These are phyloP conservation scores for Tylopilus intermedius DNA, from an alignment of 768 basidiomycete genomes.

Conservation along the genomic window DNA sequence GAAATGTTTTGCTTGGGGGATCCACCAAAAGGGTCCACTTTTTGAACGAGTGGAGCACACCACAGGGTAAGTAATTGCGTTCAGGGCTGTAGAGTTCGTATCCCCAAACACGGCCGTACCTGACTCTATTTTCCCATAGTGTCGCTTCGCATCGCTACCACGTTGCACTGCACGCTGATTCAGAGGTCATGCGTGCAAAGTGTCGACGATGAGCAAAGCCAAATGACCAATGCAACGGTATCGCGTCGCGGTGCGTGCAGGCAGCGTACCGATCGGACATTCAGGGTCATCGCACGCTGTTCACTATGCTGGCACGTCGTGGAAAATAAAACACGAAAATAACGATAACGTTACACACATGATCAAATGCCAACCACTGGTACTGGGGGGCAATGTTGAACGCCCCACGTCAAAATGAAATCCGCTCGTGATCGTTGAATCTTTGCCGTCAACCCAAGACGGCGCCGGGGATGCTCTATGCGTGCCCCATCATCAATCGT, in stretches of 20 bases:
- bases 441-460: constrained; percentile 26
- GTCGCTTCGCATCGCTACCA: neutral
- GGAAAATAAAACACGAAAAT: neutral
- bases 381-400: constrained; percentile 28
- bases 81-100: neutral
- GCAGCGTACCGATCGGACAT: no score
- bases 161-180: no score
- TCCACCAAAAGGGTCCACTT: no score
- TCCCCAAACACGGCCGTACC: neutral
- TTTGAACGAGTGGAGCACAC: no score
- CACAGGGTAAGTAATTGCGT: neutral
- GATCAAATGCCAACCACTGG: neutral
- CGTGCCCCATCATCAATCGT: constrained; percentile 27
- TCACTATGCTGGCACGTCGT: no score
- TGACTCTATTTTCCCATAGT: no score
- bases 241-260: no score
- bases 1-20: no score
- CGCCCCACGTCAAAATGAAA: constrained; percentile 20
- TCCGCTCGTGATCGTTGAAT: constrained; percentile 50
- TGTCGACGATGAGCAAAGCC: neutral
- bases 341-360: constrained; percentile 1
- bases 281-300: no score
- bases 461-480: neutral
- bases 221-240: no score
- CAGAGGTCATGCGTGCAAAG: no score